Conservation (phyloP, 2,329 filamentous ascomycete genomes). For the Bipolaris cookei region DNA sequence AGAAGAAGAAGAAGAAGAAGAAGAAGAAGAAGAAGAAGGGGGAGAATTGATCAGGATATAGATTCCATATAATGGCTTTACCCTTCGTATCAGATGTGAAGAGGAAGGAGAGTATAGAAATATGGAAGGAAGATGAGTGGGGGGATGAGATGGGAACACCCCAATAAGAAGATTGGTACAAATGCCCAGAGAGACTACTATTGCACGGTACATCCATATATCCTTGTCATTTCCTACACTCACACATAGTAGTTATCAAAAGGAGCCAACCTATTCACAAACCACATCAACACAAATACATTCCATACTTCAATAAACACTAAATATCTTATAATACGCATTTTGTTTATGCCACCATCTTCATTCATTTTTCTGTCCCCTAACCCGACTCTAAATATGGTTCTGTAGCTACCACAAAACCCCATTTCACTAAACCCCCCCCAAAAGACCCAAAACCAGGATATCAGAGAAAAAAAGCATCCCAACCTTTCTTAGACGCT, state of each 20-base stretch:
- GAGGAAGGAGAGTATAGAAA: no score
- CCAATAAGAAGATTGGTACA: no score
- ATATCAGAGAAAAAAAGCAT: conserved; percentile 12
- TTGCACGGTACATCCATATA: no score
- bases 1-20: not conserved
- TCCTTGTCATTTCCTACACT: no score
- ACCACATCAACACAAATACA: not conserved
- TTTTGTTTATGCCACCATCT: not conserved
- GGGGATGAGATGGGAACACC: no score
- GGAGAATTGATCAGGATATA: no score
- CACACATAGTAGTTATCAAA: no score
- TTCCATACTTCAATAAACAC: not conserved
- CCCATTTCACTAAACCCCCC: not conserved
- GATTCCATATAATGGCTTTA: no score
- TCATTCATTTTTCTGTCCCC: no score
- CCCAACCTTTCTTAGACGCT: conserved; percentile 20
- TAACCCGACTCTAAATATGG: not conserved
- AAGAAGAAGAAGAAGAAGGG: not conserved
- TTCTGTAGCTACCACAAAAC: not conserved
- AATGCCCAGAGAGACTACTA: no score
- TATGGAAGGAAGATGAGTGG: no score
- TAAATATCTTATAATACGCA: not conserved
- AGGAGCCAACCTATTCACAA: not conserved
- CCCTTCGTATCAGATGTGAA: no score
- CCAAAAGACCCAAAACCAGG: not conserved